A percentile compares a stretch with the other conserved stretches of the same genome.
Conservation (phyloP, 2,329 filamentous ascomycete species). For the Colletotrichum sp. region DNA sequence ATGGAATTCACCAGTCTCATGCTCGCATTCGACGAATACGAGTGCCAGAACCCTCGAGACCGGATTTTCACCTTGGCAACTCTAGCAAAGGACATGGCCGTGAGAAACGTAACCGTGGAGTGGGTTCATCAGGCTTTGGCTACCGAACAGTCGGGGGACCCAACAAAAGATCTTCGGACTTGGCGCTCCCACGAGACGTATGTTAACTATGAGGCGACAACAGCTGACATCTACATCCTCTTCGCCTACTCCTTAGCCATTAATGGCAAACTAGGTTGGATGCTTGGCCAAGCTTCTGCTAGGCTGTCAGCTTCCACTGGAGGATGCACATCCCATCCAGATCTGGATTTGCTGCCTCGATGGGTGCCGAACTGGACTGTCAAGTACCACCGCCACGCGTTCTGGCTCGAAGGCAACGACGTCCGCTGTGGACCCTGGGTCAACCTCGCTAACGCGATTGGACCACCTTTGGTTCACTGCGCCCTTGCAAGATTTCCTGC, state of each 20-base stretch:
- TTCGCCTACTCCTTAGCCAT: not conserved
- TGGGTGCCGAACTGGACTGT: not conserved
- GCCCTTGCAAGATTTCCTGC: not conserved
- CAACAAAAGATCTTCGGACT: not conserved
- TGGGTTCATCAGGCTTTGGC: not conserved
- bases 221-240: not conserved
- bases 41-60: not conserved
- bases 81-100: not conserved
- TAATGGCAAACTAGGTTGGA: not conserved
- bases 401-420: not conserved
- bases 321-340: not conserved
- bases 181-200: not conserved
- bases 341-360: not conserved
- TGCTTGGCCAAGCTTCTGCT: not conserved
- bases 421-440: not conserved
- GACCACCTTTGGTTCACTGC: not conserved
- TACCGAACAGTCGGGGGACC: not conserved
- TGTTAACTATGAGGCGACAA: not conserved
- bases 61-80: not conserved
- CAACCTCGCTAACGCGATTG: not conserved
- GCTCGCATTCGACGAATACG: not conserved
- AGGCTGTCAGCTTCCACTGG: not conserved
- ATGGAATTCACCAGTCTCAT: not conserved
- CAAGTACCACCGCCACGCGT: not conserved
- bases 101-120: not conserved